Base-by-base conservation (phyloP, 208 protist species). In the Leishmania lainsoni region DNA sequence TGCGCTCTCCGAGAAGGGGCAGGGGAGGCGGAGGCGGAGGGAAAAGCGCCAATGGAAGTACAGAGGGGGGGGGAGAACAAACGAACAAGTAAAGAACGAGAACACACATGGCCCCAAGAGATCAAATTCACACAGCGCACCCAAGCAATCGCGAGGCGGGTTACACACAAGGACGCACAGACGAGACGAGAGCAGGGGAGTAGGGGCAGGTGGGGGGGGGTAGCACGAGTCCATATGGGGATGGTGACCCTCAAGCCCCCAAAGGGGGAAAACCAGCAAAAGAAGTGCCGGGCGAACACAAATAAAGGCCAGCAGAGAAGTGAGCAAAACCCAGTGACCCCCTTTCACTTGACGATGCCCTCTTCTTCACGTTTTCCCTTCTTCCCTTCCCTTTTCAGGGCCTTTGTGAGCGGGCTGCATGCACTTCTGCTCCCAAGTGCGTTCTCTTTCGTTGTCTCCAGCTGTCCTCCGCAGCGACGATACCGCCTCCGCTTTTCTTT, bases 41-140 rank as follows among this genome's bases (percentile, higher is more conserved):
- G 9, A 17, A 70, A n/a, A 39, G 32, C n/a, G 32, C n/a, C 65
- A 17, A 70, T 2, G 32, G 65, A 70, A 70, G 32, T 26, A 32
- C 65, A 70, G 2, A 4, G 71, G 26, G 61, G 74, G 71, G 26
- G 61, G 74, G 73, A 73, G 72, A 35, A 65, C 26, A 75, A 58
- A 72, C n/a, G 8, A 63, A 63, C 14, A 63, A 63, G 32, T 8
- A 63, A 29, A 22, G 56, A 26, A 61, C 5, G 17, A 61, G 56
- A n/a, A 10, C 8, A 61, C 56, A 12, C 56, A 12, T 9, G 56
- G 42, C 42, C 42, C 42, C 42, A 45, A 45, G 42, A 45, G 42
- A 45, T 45, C 42, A 45, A 4, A 45, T 45, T 45, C 42, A 45
- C 42, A 45, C 42, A 45, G 42, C 42, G 42, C 42, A 45, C 42